Evolutionary conservation across 2,329 filamentous ascomycete genomes (phyloP).

Genomic region (Cercospora sojina): DNA sequence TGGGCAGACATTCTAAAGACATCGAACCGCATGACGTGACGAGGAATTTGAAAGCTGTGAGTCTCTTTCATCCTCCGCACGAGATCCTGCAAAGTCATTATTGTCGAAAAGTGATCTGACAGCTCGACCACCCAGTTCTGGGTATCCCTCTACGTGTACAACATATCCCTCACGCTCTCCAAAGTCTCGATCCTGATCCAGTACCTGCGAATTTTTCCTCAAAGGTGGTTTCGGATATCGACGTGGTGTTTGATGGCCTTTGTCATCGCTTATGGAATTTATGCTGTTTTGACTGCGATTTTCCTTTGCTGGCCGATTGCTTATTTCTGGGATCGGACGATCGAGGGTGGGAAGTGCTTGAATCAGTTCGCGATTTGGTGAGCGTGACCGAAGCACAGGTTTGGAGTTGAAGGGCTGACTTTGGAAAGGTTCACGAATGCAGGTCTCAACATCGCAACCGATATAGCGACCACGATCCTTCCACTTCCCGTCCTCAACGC

Average conservation of each 20-base stretch:
- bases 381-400: background rate
- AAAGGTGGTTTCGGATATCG: conserved; percentile 38
- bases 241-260: conserved; percentile 35
- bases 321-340: conserved; percentile 43
- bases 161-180: conserved; percentile 40
- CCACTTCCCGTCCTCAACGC: conserved; percentile 38
- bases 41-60: conserved; percentile 26
- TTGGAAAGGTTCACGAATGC: conserved; percentile 38
- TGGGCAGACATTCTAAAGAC: conserved; percentile 23
- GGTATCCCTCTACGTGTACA: conserved; percentile 37
- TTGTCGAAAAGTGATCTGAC: background rate
- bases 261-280: conserved; percentile 37
- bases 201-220: conserved; percentile 51
- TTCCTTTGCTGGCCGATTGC: conserved; percentile 46
- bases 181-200: conserved; percentile 51
- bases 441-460: conserved; percentile 40
- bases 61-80: background rate
- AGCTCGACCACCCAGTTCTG: conserved; percentile 18
- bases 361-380: conserved; percentile 45
- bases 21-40: conserved; percentile 17
- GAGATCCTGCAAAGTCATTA: background rate
- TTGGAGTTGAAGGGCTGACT: background rate
- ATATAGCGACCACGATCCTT: conserved; percentile 38
- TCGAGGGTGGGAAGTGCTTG: conserved; percentile 41
- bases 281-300: conserved; percentile 39